phyloP scores from a whole-genome alignment of 2,329 filamentous ascomycete species.

The Aspergillus caelatus region DNA sequence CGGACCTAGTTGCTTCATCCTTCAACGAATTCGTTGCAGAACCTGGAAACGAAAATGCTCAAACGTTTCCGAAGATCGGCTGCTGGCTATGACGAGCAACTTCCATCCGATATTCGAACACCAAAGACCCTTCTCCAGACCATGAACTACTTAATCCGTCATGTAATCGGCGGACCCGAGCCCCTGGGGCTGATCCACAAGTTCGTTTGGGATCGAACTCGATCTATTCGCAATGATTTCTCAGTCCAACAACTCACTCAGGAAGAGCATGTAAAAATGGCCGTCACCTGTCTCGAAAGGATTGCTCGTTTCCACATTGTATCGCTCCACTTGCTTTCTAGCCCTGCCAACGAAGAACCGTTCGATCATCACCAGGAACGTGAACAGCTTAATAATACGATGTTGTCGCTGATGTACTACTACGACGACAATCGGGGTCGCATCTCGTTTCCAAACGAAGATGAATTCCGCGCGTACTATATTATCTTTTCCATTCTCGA shows the following conservation, averaged over 20 bases:
- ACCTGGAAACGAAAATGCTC: conserved; percentile 56
- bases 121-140: conserved; percentile 52
- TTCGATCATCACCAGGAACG: conserved; percentile 63
- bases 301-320: conserved; percentile 67
- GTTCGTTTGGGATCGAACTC: conserved; percentile 68
- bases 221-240: conserved; percentile 67
- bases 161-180: conserved; percentile 55
- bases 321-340: conserved; percentile 62
- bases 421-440: conserved; percentile 59
- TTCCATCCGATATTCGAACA: conserved; percentile 66
- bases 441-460: conserved; percentile 58
- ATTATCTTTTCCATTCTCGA: conserved; percentile 60
- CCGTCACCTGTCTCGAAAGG: conserved; percentile 63
- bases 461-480: conserved; percentile 67
- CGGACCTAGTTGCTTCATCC: conserved; percentile 38
- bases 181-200: conserved; percentile 58
- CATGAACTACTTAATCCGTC: conserved; percentile 52
- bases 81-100: conserved; percentile 64
- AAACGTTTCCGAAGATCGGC: conserved; percentile 66
- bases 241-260: conserved; percentile 64
- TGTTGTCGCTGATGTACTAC: conserved; percentile 63
- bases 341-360: conserved; percentile 52
- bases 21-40: conserved; percentile 35
- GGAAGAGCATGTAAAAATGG: conserved; percentile 57
- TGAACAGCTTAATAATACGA: conserved; percentile 65